phyloP scores from a whole-genome alignment of 2,329 filamentous ascomycete species.

The Boeremia exigua region DNA sequence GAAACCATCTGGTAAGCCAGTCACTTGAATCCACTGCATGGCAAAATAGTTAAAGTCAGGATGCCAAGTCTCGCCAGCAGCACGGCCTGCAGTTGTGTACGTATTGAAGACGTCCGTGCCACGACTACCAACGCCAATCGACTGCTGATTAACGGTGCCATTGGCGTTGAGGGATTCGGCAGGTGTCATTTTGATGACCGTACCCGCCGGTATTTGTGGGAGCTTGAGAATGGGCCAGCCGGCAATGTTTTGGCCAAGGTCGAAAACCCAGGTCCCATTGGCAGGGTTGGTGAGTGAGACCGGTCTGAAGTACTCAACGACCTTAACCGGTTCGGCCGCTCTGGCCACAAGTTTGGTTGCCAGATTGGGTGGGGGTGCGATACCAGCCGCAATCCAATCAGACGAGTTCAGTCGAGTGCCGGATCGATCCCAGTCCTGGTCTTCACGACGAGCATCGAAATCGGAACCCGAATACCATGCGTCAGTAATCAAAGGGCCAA shows the following conservation, averaged over 20 bases:
- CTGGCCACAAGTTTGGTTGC: too few relatives aligned
- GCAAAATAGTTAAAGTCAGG: too few relatives aligned
- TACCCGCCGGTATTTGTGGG: background rate
- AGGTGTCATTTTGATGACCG: background rate
- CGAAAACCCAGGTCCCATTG: background rate
- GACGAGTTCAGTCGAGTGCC: background rate
- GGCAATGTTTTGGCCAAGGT: background rate
- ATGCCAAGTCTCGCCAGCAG: too few relatives aligned
- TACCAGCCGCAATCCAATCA: background rate
- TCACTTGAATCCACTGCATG: too few relatives aligned
- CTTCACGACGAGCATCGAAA: background rate
- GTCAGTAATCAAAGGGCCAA: background rate
- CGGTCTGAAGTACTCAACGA: too few relatives aligned
- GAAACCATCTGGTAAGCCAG: too few relatives aligned
- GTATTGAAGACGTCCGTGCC: background rate
- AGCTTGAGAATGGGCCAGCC: background rate
- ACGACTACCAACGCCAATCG: background rate
- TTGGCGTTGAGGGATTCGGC: background rate
- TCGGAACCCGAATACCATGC: background rate
- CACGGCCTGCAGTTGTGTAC: too few relatives aligned
- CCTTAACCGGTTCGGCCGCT: background rate
- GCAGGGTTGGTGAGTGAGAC: too few relatives aligned
- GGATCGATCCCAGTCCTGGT: background rate
- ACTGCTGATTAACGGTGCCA: background rate
- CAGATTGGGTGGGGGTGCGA: too few relatives aligned